These are phyloP conservation scores for Sporobolus alterniflorus DNA, from an alignment of 202 grass and related monocot genomes.

Conservation along the genomic window DNA sequence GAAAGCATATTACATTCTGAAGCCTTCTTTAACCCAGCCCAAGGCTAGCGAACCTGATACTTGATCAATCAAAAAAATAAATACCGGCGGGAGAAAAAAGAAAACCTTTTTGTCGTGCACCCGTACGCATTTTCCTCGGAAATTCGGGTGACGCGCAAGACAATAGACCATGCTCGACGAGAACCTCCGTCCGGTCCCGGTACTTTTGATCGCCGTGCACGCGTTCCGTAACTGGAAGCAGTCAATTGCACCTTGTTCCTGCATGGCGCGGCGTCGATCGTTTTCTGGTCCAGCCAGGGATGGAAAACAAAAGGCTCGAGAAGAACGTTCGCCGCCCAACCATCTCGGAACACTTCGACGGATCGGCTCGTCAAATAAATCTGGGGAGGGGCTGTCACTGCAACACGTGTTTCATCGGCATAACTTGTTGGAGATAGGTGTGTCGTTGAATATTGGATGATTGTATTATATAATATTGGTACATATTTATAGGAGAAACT, in stretches of 20 bases:
- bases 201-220: neutral
- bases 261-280: neutral
- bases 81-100: neutral
- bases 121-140: neutral
- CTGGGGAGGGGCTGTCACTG: neutral
- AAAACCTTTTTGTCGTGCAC: neutral
- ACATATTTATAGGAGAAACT: too few relatives aligned
- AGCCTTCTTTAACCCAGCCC: neutral
- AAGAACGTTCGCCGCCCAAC: conserved; percentile 10
- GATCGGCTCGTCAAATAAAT: neutral
- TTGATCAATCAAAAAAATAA: neutral
- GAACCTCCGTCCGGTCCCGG: neutral
- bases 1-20: conserved; percentile 6
- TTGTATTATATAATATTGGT: too few relatives aligned
- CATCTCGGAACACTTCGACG: neutral
- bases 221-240: neutral
- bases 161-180: too few relatives aligned
- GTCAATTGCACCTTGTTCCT: conserved; percentile 5
- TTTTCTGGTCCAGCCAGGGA: neutral
- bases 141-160: too few relatives aligned
- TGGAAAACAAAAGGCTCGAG: neutral
- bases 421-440: too few relatives aligned
- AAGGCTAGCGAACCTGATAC: conserved; percentile 21
- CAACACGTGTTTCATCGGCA: neutral
- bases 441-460: too few relatives aligned